Conservation (phyloP, 345 rosid genomes). For the Cardamine occulta region DNA sequence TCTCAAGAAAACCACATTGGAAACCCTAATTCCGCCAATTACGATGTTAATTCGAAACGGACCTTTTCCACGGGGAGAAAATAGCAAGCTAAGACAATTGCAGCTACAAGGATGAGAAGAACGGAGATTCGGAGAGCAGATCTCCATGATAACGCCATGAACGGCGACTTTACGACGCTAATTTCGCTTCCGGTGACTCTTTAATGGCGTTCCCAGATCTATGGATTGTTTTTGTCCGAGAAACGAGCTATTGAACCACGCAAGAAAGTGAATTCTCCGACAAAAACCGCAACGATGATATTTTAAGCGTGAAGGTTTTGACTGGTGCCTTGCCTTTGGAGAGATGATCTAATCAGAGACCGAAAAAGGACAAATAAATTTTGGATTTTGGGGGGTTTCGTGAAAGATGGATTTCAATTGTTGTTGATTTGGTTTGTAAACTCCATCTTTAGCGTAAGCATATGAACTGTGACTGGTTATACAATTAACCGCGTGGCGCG, state of each 20-base stretch:
- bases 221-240: conserved; percentile 1
- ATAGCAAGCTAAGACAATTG: conserved; percentile 72
- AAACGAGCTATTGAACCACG: conserved; percentile 6
- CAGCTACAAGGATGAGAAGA: conserved; percentile 68
- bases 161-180: conserved; percentile 60
- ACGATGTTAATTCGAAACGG: not conserved
- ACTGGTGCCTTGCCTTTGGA: conserved; percentile 24
- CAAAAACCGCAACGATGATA: not conserved
- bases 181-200: conserved; percentile 30
- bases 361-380: not conserved
- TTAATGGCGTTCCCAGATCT: conserved; percentile 17
- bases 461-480: conserved; percentile 25
- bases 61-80: conserved; percentile 96
- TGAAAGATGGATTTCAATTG: conserved; percentile 32
- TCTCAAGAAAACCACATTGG: conserved; percentile 5
- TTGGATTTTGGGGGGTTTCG: conserved; percentile 21
- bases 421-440: conserved; percentile 37
- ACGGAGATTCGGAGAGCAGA: conserved; percentile 74
- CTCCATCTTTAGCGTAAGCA: conserved; percentile 34
- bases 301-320: conserved; percentile 3
- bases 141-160: conserved; percentile 77
- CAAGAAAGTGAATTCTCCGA: conserved; percentile 17
- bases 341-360: conserved; percentile 24
- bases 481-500: conserved; percentile 34
- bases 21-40: conserved; percentile 4